Conservation (phyloP, 2,329 filamentous ascomycete species). For the Colletotrichum musae region DNA sequence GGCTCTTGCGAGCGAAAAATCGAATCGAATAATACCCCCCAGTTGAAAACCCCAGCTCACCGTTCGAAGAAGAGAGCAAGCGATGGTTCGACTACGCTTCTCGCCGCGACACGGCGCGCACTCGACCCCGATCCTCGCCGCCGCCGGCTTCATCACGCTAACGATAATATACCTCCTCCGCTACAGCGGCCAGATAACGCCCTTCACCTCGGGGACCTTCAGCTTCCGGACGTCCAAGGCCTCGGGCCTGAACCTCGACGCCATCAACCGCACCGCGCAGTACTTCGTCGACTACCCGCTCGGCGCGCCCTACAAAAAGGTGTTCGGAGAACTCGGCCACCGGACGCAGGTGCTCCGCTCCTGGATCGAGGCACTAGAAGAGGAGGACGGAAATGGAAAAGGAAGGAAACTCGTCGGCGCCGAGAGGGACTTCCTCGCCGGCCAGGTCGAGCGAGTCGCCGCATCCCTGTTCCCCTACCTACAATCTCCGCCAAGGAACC, state of each 20-base stretch:
- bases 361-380: constrained; percentile 42
- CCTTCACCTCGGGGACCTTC: constrained; percentile 21
- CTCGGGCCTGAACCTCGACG: constrained; percentile 29
- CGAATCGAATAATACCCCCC: neutral
- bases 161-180: constrained; percentile 23
- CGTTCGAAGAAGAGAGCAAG: neutral
- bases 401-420: constrained; percentile 25
- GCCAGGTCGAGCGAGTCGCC: constrained; percentile 39
- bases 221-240: constrained; percentile 22
- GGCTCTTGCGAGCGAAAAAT: neutral
- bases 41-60: neutral
- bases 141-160: constrained; percentile 27
- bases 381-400: neutral
- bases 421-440: constrained; percentile 35
- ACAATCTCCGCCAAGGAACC: constrained; percentile 30
- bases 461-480: constrained; percentile 36
- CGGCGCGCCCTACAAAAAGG: constrained; percentile 47
- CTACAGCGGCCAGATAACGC: constrained; percentile 23
- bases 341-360: constrained; percentile 45
- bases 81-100: constrained; percentile 28
- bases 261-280: constrained; percentile 35
- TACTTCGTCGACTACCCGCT: constrained; percentile 49
- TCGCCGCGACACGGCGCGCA: constrained; percentile 25
- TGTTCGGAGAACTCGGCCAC: constrained; percentile 52
- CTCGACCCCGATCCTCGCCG: constrained; percentile 23